Percentiles rank a stretch among this genome's conserved stretches.
phyloP scores from a whole-genome alignment of 495 filamentous ascomycete genomes.

The Aspergillus sclerotioniger region DNA sequence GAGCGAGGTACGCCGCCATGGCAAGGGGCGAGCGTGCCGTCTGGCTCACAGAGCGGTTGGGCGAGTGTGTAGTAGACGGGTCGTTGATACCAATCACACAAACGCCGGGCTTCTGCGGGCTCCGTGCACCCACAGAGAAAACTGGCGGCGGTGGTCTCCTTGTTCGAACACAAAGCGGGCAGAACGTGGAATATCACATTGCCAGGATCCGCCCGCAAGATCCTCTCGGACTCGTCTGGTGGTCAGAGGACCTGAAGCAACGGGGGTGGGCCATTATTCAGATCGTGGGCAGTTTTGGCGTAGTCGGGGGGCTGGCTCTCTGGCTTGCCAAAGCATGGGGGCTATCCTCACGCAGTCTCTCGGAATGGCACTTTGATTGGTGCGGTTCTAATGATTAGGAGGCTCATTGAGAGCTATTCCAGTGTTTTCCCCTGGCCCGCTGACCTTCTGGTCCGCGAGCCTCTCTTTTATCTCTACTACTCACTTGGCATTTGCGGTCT shows the following conservation, averaged over 20 bases:
- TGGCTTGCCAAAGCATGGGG: constrained; percentile 56
- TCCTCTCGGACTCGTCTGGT: constrained; percentile 71
- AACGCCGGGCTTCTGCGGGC: constrained; percentile 33
- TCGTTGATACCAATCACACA: constrained; percentile 55
- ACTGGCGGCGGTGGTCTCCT: constrained; percentile 19
- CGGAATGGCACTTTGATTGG: constrained; percentile 39
- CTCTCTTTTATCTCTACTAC: background rate
- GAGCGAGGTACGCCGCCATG: constrained; percentile 69
- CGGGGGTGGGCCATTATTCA: constrained; percentile 70
- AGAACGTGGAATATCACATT: constrained; percentile 28
- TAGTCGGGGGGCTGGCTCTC: constrained; percentile 70
- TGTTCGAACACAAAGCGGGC: constrained; percentile 25
- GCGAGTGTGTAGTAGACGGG: constrained; percentile 72
- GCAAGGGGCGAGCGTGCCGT: constrained; percentile 69
- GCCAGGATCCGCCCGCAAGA: constrained; percentile 56
- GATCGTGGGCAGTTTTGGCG: constrained; percentile 71
- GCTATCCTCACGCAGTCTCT: constrained; percentile 34
- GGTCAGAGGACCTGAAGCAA: constrained; percentile 64
- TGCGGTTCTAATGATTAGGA: constrained; percentile 17
- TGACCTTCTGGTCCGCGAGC: background rate
- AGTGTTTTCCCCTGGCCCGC: too few relatives aligned
- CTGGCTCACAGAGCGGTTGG: constrained; percentile 75
- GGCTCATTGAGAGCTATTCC: background rate
- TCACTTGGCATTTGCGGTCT: constrained; percentile 2
- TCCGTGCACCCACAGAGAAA: constrained; percentile 23